phyloP scores from a whole-genome alignment of 306 rosid genomes.

The Glycine soja region DNA sequence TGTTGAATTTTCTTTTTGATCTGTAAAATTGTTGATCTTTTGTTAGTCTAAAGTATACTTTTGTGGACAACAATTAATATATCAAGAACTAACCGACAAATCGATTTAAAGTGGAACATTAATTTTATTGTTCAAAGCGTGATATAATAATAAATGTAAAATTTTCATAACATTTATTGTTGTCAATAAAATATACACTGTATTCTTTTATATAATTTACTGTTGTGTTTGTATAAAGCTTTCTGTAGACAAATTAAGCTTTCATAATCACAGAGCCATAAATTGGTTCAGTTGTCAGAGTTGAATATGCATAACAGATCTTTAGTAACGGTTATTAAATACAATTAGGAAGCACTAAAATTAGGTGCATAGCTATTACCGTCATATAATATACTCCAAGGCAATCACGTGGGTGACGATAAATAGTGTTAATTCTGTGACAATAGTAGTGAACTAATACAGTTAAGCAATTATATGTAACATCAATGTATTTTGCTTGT shows the following conservation, averaged over 20 bases:
- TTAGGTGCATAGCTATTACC: neutral
- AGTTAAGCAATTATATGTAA: slow-evolving; percentile 33
- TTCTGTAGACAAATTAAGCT: neutral
- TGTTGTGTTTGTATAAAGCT: neutral
- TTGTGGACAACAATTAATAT: neutral
- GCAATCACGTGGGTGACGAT: slow-evolving; percentile 5
- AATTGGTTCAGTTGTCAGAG: slow-evolving; percentile 25
- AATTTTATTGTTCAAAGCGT: neutral
- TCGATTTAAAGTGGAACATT: neutral
- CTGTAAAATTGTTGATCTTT: no score
- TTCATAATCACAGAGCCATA: neutral
- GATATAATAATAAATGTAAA: neutral
- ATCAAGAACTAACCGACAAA: neutral
- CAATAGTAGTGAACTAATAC: slow-evolving; percentile 9
- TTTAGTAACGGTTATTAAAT: slow-evolving; percentile 5
- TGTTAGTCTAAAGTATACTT: no score
- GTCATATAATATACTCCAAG: neutral
- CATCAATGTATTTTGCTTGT: slow-evolving; percentile 18
- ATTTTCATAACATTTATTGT: neutral
- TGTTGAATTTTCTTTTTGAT: no score
- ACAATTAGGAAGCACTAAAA: neutral
- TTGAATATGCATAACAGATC: slow-evolving; percentile 22
- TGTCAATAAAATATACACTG: neutral
- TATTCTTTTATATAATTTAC: neutral
- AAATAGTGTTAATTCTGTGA: neutral